Conservation (phyloP, 164 flowering plant genomes). For the Stephania yunnanensis region DNA sequence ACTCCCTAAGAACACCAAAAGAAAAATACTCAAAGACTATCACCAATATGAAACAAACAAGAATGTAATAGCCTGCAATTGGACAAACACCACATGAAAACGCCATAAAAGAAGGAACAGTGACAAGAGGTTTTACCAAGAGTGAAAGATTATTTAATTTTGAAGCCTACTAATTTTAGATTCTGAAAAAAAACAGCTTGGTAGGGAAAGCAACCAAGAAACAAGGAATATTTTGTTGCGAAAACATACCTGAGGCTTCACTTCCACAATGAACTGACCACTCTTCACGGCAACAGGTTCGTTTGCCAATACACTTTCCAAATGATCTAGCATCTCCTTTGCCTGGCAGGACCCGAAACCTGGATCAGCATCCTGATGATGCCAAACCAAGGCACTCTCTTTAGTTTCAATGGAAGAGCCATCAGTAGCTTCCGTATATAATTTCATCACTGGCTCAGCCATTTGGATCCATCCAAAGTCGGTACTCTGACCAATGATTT, state of each 20-base stretch:
- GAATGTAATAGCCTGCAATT: not conserved
- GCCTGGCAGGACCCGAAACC: conserved; percentile 70
- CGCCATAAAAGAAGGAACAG: not conserved
- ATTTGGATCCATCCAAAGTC: conserved; percentile 65
- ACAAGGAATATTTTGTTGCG: not conserved
- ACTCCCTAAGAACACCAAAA: conserved; percentile 37
- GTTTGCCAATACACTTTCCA: conserved; percentile 71
- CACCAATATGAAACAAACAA: not conserved
- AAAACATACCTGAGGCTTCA: conserved; percentile 58
- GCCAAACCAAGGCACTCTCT: conserved; percentile 83
- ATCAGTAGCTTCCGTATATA: conserved; percentile 69
- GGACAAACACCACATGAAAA: not conserved
- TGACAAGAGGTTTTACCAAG: not conserved
- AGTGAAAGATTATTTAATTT: not conserved
- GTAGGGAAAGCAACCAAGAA: not conserved
- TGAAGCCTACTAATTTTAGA: not conserved
- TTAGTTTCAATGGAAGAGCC: conserved; percentile 63
- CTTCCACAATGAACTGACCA: conserved; percentile 72
- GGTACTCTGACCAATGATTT: conserved; percentile 33
- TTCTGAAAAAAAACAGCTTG: not conserved
- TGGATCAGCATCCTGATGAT: conserved; percentile 62
- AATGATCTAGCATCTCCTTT: conserved; percentile 65
- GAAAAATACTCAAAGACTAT: not conserved
- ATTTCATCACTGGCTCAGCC: conserved; percentile 63
- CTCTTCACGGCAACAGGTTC: conserved; percentile 70